These are phyloP conservation scores for Yamadazyma ubonensis DNA, from an alignment of 805 yeast genomes.

Conservation along the genomic window DNA sequence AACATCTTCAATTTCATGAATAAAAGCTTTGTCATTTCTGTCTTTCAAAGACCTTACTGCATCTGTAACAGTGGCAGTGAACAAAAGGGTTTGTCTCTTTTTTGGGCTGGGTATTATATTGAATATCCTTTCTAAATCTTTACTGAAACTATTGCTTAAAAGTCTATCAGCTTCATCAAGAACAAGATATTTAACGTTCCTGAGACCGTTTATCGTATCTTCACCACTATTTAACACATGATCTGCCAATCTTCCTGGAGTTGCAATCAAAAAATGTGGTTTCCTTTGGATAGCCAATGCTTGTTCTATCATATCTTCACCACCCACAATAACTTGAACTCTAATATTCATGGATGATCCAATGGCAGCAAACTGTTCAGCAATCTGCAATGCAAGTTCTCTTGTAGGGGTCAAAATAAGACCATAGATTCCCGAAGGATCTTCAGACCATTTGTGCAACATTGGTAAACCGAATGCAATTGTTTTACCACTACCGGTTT, in stretches of 20 bases:
- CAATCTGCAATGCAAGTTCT: constrained; percentile 93
- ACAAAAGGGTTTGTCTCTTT: constrained; percentile 80
- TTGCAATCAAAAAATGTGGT: constrained; percentile 95
- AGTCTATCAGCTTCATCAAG: constrained; percentile 96
- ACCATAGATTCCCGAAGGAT: constrained; percentile 92
- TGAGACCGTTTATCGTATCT: constrained; percentile 77
- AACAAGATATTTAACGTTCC: constrained; percentile 76
- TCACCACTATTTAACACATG: constrained; percentile 86
- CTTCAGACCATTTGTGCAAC: constrained; percentile 91
- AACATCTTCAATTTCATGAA: constrained; percentile 72
- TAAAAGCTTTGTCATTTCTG: constrained; percentile 56
- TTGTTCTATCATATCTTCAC: constrained; percentile 90
- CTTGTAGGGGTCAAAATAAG: constrained; percentile 87
- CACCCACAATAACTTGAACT: constrained; percentile 88
- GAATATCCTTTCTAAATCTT: constrained; percentile 73
- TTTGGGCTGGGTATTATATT: constrained; percentile 66
- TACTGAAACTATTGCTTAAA: constrained; percentile 77
- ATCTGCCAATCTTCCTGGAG: constrained; percentile 95
- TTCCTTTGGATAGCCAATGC: constrained; percentile 73
- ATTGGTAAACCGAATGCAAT: constrained; percentile 98
- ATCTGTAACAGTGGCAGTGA: constrained; percentile 95
- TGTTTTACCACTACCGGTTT: constrained; percentile 97
- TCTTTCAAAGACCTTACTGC: constrained; percentile 80
- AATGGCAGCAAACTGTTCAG: constrained; percentile 91
- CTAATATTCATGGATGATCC: constrained; percentile 87